phyloP scores from a whole-genome alignment of 1,284 basidiomycete species.

The Tetrapyrgos nigripes region DNA sequence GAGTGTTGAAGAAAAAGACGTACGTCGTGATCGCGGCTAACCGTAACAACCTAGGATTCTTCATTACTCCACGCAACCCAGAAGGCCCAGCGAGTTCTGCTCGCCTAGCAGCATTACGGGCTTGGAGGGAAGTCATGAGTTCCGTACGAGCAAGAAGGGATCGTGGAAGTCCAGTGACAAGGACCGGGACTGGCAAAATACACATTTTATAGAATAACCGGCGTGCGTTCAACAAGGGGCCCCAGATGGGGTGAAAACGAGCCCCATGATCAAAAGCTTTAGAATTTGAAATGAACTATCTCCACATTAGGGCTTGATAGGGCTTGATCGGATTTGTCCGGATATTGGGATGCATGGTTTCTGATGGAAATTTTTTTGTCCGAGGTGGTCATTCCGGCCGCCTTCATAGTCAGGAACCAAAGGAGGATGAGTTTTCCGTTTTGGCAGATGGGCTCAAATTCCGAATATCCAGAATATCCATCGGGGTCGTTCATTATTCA shows the following conservation, averaged over 20 bases:
- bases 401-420: background rate
- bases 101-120: conserved; percentile 25
- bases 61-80: conserved; percentile 23
- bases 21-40: conserved; percentile 27
- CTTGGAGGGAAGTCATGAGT: conserved; percentile 21
- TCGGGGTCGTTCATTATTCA: too few relatives aligned
- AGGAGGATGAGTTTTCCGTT: background rate
- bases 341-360: background rate
- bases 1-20: conserved; percentile 2
- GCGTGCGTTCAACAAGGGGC: background rate
- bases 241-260: background rate
- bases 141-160: background rate
- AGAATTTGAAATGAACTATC: background rate
- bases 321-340: background rate
- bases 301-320: too few relatives aligned
- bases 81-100: conserved; percentile 28
- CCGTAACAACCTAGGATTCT: conserved; percentile 25
- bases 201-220: background rate
- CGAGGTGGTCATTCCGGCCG: too few relatives aligned
- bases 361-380: too few relatives aligned
- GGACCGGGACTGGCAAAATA: background rate
- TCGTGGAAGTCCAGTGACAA: too few relatives aligned
- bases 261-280: background rate
- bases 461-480: background rate
- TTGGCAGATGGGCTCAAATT: background rate